Evolutionary conservation across 2,329 filamentous ascomycete genomes (phyloP), one percentile per base, ranked within the genome.

Genomic region (Aureobasidium sp.): DNA sequence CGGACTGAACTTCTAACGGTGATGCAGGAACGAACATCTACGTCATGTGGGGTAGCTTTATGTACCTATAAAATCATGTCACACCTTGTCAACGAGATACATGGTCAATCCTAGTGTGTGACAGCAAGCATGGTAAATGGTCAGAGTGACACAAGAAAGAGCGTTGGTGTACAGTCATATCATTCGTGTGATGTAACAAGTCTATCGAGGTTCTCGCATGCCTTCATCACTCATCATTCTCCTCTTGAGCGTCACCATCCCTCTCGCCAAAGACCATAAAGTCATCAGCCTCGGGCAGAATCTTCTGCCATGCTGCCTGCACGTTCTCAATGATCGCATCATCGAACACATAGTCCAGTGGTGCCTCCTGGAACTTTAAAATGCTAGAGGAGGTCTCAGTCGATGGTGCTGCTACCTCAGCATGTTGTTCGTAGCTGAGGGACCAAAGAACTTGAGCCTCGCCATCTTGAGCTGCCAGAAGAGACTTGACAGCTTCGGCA

Each of bases 211-310:
- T 21, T 9, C 37, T 8, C 14, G 8, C 41, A 37, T 27, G 5
- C 25, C 13, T 25, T 57, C 53, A 59, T 59, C 25, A 48, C n/a
- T 48, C 55, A n/a, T 64, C 62, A 50, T 63, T 57, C 45, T 84
- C 81, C 61, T 89, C 85, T 36, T 82, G 82, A 63, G 75, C 77
- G 30, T 77, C 77, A 14, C 79, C 81, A 70, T 91, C 86, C 29
- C 90, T 82, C 63, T 94, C 89, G 53, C 87, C 82, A 71, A 96
- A 96, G 25, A 82, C 78, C 82, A 97, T 86, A 68, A 94, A 97
- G 48, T 82, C 74, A 30, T 77, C 76, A 21, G 78, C 77, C 21
- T 76, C 76, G 1, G 72, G 76, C 66, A 83, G 77, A 3, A 91
- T 79, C 51, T 78, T 76, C 64, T 82, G 78, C 91, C 92, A 97